phyloP scores from a whole-genome alignment of 176 grass and related monocot species.

The Juncus effusus region DNA sequence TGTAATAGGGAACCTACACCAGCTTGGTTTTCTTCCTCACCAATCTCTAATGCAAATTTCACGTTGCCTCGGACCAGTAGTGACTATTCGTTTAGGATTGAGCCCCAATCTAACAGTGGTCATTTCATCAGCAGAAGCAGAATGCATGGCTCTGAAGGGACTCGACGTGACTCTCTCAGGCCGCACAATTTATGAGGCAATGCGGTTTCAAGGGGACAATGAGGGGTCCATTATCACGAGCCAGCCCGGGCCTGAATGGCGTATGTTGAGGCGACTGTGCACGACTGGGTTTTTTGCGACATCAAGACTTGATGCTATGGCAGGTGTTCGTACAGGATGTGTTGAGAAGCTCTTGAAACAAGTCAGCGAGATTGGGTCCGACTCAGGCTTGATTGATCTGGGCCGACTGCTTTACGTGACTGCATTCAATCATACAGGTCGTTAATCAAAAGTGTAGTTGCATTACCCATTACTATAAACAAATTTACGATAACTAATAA shows the following conservation, averaged over 20 bases:
- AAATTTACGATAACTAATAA: no score
- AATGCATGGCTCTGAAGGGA: not conserved
- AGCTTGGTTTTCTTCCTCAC: slow-evolving; percentile 18
- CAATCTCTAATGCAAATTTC: slow-evolving; percentile 14
- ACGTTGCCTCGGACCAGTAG: slow-evolving; percentile 12
- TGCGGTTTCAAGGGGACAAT: not conserved
- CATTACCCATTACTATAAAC: no score
- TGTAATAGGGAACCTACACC: slow-evolving; percentile 27
- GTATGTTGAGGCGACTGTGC: slow-evolving; percentile 16
- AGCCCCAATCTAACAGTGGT: slow-evolving; percentile 10
- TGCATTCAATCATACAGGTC: slow-evolving; percentile 11
- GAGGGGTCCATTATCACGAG: slow-evolving; percentile 23
- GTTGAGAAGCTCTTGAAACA: not conserved
- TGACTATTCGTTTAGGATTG: slow-evolving; percentile 17
- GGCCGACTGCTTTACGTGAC: slow-evolving; percentile 7
- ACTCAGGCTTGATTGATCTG: not conserved
- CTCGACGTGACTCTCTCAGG: slow-evolving; percentile 4
- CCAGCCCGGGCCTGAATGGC: slow-evolving; percentile 14
- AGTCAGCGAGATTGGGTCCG: not conserved
- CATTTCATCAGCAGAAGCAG: slow-evolving; percentile 21
- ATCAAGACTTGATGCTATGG: slow-evolving; percentile 10
- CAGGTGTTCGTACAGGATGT: not conserved
- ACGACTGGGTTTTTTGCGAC: slow-evolving; percentile 22
- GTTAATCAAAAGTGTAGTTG: no score
- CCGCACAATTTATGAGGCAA: slow-evolving; percentile 14